These are phyloP conservation scores for Epichloe sp. DNA, from an alignment of 2,329 filamentous ascomycete genomes.

Conservation along the genomic window DNA sequence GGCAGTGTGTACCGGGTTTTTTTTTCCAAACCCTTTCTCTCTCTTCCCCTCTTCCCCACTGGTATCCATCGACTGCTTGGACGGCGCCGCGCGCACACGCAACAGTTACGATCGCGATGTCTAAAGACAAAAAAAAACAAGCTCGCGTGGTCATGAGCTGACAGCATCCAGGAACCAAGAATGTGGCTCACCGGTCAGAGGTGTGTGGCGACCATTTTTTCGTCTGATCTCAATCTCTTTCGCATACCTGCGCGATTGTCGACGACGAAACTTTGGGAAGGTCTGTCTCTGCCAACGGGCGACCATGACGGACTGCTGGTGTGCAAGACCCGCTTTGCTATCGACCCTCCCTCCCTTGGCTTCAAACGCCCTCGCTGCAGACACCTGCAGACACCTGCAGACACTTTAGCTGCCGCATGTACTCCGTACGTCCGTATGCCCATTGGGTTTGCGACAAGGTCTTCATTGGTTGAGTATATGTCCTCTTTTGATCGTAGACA, in stretches of 20 bases:
- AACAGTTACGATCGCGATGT: neutral
- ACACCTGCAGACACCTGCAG: slow-evolving; percentile 11
- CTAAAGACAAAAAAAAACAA: slow-evolving; percentile 2
- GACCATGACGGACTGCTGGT: slow-evolving; percentile 6
- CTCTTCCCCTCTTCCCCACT: neutral
- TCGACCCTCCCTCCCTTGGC: slow-evolving; percentile 21
- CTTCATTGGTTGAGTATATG: slow-evolving; percentile 16
- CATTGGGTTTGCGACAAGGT: slow-evolving; percentile 13
- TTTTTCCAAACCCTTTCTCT: neutral
- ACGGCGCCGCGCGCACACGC: neutral
- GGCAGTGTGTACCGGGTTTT: slow-evolving; percentile 1
- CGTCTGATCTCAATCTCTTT: slow-evolving; percentile 29
- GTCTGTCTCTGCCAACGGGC: slow-evolving; percentile 2
- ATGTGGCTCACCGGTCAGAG: slow-evolving; percentile 15
- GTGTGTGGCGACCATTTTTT: slow-evolving; percentile 11
- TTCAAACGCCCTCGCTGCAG: slow-evolving; percentile 20
- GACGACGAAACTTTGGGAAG: neutral
- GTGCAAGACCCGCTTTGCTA: slow-evolving; percentile 14
- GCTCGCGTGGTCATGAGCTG: slow-evolving; percentile 4
- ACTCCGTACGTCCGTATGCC: slow-evolving; percentile 1
- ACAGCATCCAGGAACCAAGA: slow-evolving; percentile 14
- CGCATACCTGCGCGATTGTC: slow-evolving; percentile 21
- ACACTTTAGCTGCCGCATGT: slow-evolving; percentile 23
- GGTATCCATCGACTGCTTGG: neutral
- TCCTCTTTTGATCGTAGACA: slow-evolving; percentile 12